Evolutionary conservation across 2,329 filamentous ascomycete genomes (phyloP).

Genomic region (Lasiodiplodia theobromae): DNA sequence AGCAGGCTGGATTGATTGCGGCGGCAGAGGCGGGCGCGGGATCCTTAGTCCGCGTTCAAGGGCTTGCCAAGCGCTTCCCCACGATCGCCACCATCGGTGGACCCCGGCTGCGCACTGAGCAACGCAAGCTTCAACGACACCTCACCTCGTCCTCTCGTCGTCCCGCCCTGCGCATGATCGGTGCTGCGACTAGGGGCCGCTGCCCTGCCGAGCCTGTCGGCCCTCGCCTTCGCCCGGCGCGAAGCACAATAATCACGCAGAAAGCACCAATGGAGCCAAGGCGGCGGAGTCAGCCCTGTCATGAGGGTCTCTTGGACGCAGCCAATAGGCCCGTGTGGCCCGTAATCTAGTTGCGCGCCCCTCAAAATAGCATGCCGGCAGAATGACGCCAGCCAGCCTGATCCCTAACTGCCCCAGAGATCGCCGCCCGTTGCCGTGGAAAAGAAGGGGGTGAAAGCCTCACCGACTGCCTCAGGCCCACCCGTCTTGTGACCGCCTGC

Average conservation of each 20-base stretch:
- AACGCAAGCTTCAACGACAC: neutral
- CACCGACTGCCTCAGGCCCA: neutral
- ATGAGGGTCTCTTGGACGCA: neutral
- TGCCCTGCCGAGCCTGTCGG: constrained; percentile 10
- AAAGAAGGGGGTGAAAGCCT: neutral
- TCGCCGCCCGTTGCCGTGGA: neutral
- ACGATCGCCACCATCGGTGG: constrained; percentile 15
- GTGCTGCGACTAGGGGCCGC: neutral
- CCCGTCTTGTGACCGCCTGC: neutral
- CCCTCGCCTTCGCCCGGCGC: neutral
- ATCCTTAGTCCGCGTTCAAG: neutral
- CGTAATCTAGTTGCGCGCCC: neutral
- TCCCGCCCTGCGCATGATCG: constrained; percentile 5
- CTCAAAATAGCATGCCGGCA: constrained; percentile 7
- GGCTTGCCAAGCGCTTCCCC: constrained; percentile 14
- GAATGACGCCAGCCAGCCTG: constrained; percentile 3
- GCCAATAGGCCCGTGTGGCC: constrained; percentile 1
- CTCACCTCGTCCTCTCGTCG: neutral
- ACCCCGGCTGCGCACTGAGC: neutral
- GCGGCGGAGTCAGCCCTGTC: constrained; percentile 14
- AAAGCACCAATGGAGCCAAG: neutral
- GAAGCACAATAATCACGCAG: constrained; percentile 20
- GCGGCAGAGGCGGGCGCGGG: neutral
- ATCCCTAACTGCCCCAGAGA: neutral
- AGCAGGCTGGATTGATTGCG: neutral